Base-by-base conservation (phyloP, 129 eudicot species). In the Tagetes erecta region DNA sequence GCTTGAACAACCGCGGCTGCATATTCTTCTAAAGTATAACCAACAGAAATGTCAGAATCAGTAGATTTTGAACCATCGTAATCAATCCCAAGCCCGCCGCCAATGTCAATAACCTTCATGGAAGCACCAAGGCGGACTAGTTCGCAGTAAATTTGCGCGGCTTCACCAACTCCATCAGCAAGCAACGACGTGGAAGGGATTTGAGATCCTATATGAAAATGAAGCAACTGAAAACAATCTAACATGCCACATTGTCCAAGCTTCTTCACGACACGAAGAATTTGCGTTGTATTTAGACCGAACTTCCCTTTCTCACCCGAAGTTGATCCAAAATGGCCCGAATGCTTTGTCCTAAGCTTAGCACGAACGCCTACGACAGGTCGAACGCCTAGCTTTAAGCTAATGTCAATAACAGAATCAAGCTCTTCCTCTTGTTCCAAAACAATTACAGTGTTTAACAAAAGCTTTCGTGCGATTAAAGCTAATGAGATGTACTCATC, bases 271-370 rank as follows among this genome's bases (percentile, higher is more conserved):
- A 91, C 97, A 34, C 93, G 91, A 3, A 95, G 66, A 40, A 95
- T 88, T 58, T 95, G 96, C 0, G 88, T 77, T 0, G 99, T 91
- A 0, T 93, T 88, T 14, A 95, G 82, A 50, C 99, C 99, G 33
- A 95, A 95, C 67, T 95, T 95, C 14, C 99, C 99, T 68, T 91
- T 95, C 80, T 95, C 99, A 1, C 99, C 99, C 1, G 99, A 95
- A 27, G 99, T 95, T 0, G 99, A 82, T 6, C 97, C 99, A 20
- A 91, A 95, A 83, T 95, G 99, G 33, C 99, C 99, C 0, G 88
- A 78, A 80, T 95, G 99, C 57, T 95, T 95, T 5, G 99, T 91
- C 82, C 99, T 79, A 63, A 95, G 93, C 94, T 95, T 95, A 7
- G 99, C 99, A 10, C 99, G 86, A 11, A 95, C 50, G 1, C 99